These are phyloP conservation scores for Hypoxylon sp. DNA, from an alignment of 2,329 filamentous ascomycete species.

Conservation along the genomic window DNA sequence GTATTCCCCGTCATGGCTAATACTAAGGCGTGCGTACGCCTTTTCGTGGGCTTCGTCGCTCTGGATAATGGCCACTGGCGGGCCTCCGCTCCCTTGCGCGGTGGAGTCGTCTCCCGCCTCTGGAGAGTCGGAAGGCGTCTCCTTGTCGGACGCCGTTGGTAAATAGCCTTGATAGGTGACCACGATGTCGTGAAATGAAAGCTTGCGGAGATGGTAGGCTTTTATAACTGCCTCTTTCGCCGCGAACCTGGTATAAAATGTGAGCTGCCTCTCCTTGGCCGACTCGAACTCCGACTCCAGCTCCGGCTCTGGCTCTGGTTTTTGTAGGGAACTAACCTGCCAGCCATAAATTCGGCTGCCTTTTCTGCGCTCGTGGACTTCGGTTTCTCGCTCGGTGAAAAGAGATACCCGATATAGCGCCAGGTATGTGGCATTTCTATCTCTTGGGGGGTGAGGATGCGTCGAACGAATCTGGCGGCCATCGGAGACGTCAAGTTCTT, in stretches of 20 bases:
- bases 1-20: constrained; percentile 88
- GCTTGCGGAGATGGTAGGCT: constrained; percentile 65
- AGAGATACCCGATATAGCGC: constrained; percentile 23
- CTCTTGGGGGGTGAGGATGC: constrained; percentile 57
- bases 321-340: constrained; percentile 49
- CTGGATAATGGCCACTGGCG: constrained; percentile 56
- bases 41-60: constrained; percentile 43
- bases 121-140: background rate
- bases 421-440: constrained; percentile 28
- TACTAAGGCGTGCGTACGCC: constrained; percentile 74
- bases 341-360: constrained; percentile 53
- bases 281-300: too few relatives aligned
- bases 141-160: constrained; percentile 10
- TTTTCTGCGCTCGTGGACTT: constrained; percentile 23
- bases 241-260: constrained; percentile 60
- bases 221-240: constrained; percentile 81
- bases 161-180: constrained; percentile 44
- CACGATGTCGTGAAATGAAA: constrained; percentile 69
- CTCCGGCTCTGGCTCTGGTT: background rate
- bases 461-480: constrained; percentile 55
- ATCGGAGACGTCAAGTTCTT: constrained; percentile 59
- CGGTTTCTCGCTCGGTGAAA: constrained; percentile 17
- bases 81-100: constrained; percentile 39
- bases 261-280: background rate
- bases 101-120: background rate